Percentiles rank a stretch among this genome's conserved stretches.
These are phyloP conservation scores for Austroboletus novae-zelandiae DNA, from an alignment of 1,284 basidiomycete species.

Conservation along the genomic window DNA sequence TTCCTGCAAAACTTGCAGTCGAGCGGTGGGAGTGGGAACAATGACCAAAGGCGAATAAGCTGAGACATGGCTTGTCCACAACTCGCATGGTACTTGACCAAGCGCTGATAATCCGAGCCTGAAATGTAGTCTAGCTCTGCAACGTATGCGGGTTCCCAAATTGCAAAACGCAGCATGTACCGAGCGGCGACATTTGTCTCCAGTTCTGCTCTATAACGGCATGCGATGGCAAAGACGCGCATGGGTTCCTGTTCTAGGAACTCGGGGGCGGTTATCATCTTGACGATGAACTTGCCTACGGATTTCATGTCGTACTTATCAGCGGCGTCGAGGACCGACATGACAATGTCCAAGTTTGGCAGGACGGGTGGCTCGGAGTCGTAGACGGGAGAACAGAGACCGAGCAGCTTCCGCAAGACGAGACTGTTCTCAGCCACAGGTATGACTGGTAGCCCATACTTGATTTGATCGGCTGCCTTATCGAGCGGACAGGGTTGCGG, in stretches of 20 bases:
- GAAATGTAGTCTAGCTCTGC: conserved; percentile 45
- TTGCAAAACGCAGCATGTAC: conserved; percentile 41
- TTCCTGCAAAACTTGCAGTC: conserved; percentile 36
- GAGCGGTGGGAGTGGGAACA: conserved; percentile 29
- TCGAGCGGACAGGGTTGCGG: conserved; percentile 34
- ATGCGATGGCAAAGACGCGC: conserved; percentile 52
- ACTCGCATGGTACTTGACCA: conserved; percentile 43
- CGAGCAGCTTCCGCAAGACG: conserved; percentile 28
- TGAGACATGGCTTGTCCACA: conserved; percentile 42
- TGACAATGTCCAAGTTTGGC: conserved; percentile 31
- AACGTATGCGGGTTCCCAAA: conserved; percentile 35
- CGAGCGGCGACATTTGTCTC: conserved; percentile 44
- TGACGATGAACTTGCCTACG: conserved; percentile 34
- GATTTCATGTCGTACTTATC: conserved; percentile 39
- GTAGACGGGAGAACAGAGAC: conserved; percentile 33
- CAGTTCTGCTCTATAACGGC: conserved; percentile 41
- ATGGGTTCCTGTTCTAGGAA: conserved; percentile 47
- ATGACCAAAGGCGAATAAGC: conserved; percentile 29
- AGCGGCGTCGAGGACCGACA: conserved; percentile 34
- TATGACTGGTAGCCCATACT: conserved; percentile 32
- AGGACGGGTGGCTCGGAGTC: conserved; percentile 27
- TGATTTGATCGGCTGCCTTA: conserved; percentile 29
- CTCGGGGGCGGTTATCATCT: conserved; percentile 34
- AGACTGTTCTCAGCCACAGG: conserved; percentile 31
- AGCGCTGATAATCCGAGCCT: conserved; percentile 43